Evolutionary conservation across 176 grass and related monocot species (phyloP), one percentile per base, ranked within the genome.

Genomic region (Oryza brachyantha): DNA sequence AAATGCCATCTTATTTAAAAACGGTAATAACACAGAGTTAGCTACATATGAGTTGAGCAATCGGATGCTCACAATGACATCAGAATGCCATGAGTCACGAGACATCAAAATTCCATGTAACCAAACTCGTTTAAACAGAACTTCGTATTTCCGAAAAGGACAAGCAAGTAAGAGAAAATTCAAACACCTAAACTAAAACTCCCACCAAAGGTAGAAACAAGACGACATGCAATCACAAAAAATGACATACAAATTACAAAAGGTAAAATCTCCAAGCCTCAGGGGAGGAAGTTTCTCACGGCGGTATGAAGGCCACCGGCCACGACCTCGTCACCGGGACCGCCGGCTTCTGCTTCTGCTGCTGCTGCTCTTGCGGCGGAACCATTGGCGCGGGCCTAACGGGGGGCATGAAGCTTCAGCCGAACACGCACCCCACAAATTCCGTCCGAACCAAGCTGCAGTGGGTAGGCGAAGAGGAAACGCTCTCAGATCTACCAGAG

Each of bases 261-360:
- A 61, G 29, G 7, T n/a, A 32, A 25, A 14, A 74, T 38, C 2
- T 8, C 16, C 66, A 52, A 70, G 55, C 14, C 12, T 4, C n/a
- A 57, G 27, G 43, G 42, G 66, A 57, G 42, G 66, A 72, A 28
- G 8, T 87, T 67, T 41, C 87, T 85, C 37, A 89, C 87, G 74
- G 55, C 0, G 68, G 74, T 21, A 22, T 76, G 66, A 87, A 39
- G 45, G 36, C 73, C 40, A 85, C 12, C 60, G 83, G 39, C 78
- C 79, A 87, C 46, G 61, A 83, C 40, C 66, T 80, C 16, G 58
- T 5, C 59, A 22, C 35, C 9, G 67, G 62, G 39, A 52, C 48
- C 77, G 62, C 50, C 63, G 68, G 66, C 66, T 57, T 82, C 81
- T 61, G 54, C 87, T 66, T 66, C 17, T 52, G 16, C 42, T 3